These are phyloP conservation scores for Thielaviopsis punctulata DNA, from an alignment of 2,329 filamentous ascomycete genomes.

Conservation along the genomic window DNA sequence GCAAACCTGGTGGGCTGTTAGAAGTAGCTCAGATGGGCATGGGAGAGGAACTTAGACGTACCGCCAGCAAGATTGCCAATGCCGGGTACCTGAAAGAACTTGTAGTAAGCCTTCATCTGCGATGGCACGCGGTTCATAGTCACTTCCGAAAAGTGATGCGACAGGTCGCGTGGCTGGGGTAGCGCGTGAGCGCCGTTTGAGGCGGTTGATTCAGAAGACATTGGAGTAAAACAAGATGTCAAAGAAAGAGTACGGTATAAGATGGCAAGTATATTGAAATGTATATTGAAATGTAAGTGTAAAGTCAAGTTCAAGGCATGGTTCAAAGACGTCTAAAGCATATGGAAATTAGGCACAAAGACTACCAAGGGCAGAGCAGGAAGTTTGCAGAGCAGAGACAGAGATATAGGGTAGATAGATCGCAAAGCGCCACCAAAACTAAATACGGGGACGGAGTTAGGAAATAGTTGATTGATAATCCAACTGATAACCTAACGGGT, in stretches of 20 bases:
- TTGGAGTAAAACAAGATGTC: background rate
- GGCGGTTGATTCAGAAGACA: background rate
- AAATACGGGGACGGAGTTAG: too few species aligned
- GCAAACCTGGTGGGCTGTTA: constrained; percentile 41
- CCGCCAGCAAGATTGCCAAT: constrained; percentile 46
- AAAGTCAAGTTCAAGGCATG: background rate
- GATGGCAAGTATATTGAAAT: background rate
- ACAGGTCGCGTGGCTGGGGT: constrained; percentile 48
- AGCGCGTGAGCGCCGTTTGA: background rate
- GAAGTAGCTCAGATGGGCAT: background rate
- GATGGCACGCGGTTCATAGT: constrained; percentile 49
- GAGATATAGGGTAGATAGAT: too few species aligned
- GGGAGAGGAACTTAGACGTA: constrained; percentile 19
- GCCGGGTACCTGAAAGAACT: constrained; percentile 55
- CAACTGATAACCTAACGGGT: too few species aligned
- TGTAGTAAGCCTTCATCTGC: constrained; percentile 67
- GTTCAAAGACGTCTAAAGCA: background rate
- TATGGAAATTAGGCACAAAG: too few species aligned
- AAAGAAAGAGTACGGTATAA: background rate
- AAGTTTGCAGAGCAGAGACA: too few species aligned
- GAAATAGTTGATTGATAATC: too few species aligned
- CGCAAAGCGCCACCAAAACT: too few species aligned
- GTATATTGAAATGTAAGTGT: background rate
- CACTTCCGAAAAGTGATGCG: constrained; percentile 58
- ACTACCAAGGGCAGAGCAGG: too few species aligned